phyloP scores from a whole-genome alignment of 208 protist species.

The Wallacemonas rigidus region DNA sequence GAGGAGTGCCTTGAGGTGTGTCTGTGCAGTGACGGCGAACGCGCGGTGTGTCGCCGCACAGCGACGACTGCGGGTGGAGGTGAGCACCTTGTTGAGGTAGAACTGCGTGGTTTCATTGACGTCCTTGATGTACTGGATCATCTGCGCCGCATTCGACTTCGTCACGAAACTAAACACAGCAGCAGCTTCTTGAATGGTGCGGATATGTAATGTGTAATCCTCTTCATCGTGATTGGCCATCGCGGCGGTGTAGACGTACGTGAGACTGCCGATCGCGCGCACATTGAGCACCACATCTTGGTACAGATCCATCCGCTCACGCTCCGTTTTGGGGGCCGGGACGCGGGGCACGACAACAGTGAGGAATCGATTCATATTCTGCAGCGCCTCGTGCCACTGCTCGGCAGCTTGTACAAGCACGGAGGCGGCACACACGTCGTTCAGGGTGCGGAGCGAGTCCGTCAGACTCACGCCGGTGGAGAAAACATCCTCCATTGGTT shows the following conservation, averaged over 20 bases:
- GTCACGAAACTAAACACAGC: constrained; percentile 1
- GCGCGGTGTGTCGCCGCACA: constrained; percentile 4
- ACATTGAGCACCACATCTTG: constrained; percentile 11
- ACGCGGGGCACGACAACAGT: constrained; percentile 5
- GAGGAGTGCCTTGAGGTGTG: background rate
- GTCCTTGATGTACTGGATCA: constrained; percentile 6
- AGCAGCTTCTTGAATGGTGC: constrained; percentile 19
- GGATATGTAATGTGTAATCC: constrained; percentile 17
- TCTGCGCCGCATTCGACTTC: background rate
- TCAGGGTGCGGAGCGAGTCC: background rate
- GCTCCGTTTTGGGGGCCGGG: background rate
- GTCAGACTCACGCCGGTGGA: background rate
- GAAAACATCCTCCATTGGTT: constrained; percentile 2
- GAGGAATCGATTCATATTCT: constrained; percentile 10
- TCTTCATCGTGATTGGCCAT: background rate
- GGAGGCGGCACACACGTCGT: background rate
- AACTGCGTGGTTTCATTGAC: constrained; percentile 2
- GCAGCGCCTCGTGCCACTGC: constrained; percentile 7
- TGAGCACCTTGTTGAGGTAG: constrained; percentile 20
- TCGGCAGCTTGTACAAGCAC: constrained; percentile 4
- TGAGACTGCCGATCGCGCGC: constrained; percentile 1
- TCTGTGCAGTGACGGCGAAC: constrained; percentile 4
- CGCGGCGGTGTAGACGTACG: constrained; percentile 9
- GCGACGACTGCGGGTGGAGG: background rate
- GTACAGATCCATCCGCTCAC: constrained; percentile 3